Conservation (phyloP, 768 basidiomycete genomes). For the Leccinum boreale region DNA sequence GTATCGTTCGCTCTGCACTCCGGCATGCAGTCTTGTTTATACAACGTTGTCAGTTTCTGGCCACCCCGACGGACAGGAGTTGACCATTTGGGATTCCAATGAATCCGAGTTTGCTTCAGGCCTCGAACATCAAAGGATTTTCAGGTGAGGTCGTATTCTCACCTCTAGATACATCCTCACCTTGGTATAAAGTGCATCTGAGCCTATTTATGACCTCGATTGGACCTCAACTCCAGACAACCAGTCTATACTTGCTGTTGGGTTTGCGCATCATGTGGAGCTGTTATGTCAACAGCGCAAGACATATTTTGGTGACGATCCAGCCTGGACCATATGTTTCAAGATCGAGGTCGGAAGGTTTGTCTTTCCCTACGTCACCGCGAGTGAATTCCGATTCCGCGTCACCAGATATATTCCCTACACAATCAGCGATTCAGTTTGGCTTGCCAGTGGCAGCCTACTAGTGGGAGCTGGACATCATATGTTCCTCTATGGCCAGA, state of each 20-base stretch:
- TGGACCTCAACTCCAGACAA: slow-evolving; percentile 91
- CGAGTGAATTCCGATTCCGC: not conserved
- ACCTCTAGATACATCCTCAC: not conserved
- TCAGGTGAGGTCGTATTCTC: slow-evolving; percentile 42
- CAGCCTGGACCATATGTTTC: slow-evolving; percentile 74
- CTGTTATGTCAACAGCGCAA: slow-evolving; percentile 91
- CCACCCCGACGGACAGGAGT: slow-evolving; percentile 59
- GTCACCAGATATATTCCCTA: slow-evolving; percentile 64
- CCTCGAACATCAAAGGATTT: slow-evolving; percentile 67
- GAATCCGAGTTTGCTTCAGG: slow-evolving; percentile 93
- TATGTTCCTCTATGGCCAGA: slow-evolving; percentile 73
- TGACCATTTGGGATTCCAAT: slow-evolving; percentile 96
- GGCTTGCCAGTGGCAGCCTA: slow-evolving; percentile 81
- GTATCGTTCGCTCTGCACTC: slow-evolving; percentile 41
- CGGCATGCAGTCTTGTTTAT: slow-evolving; percentile 1
- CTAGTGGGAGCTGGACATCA: slow-evolving; percentile 82
- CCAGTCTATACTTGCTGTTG: slow-evolving; percentile 89
- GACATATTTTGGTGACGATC: slow-evolving; percentile 83
- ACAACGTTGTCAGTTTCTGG: slow-evolving; percentile 50
- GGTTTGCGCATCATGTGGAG: slow-evolving; percentile 74
- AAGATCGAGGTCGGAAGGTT: slow-evolving; percentile 69
- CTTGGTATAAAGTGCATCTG: slow-evolving; percentile 30
- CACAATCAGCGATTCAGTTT: slow-evolving; percentile 85
- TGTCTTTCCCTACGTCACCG: slow-evolving; percentile 21
- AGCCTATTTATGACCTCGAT: slow-evolving; percentile 78